Evolutionary conservation across 176 grass and related monocot species (phyloP), one percentile per base, ranked within the genome.

Genomic region (Carex myosuroides): DNA sequence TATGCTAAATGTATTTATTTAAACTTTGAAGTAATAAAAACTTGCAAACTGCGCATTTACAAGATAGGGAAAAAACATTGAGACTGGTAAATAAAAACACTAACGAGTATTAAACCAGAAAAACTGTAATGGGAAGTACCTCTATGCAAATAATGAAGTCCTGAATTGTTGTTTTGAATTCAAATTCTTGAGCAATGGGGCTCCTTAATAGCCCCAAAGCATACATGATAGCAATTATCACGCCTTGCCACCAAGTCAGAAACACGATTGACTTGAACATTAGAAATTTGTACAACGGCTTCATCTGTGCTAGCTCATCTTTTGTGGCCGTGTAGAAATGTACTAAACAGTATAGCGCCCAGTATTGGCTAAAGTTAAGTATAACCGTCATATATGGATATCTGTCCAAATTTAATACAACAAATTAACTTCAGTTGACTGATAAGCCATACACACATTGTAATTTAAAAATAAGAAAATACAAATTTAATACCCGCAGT

Each of bases 91-190:
- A 81, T 41, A 41, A 5, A 87, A 53, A n/a, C 70, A 66, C 13
- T 58, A 62, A 60, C 12, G 63, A 64, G 72, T 13, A 62, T 56
- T 70, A 76, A 11, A 26, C 3, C 80, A 84, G 42, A 14, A 65
- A 33, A 37, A 81, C 21, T 16, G 17, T 55, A 88, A 78, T 83
- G 57, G 21, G 80, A 87, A 71, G 87, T 93, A 93, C 96, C 96
- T 99, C 96, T 91, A 97, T 94, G 86, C 96, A 99, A 81, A 99
- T 99, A 87, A 99, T 92, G 60, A 99, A 95, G 74, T 95, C 86
- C 84, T 99, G 96, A 42, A 99, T 99, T 68, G 91, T 95, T 67
- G 93, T 85, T 87, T 95, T 98, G 83, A 93, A 90, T 87, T 98
- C 85, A 83, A 98, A 90, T 74, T 85, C 90, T 81, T 99, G 93